Conservation (phyloP, 2,329 filamentous ascomycete species). For the Botrytis sinoallii region DNA sequence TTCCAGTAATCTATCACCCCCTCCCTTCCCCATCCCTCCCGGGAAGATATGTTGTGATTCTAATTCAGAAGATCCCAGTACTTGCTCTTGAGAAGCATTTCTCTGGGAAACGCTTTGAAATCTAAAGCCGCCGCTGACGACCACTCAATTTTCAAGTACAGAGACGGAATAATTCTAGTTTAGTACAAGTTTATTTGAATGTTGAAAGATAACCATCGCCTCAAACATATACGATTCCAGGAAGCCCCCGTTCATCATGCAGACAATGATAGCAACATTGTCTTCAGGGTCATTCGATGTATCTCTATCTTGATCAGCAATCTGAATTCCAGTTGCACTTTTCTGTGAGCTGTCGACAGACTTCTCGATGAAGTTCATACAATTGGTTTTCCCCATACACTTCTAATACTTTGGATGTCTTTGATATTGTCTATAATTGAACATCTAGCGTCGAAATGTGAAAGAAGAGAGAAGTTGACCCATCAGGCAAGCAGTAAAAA, state of each 20-base stretch:
- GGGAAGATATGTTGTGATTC: background rate
- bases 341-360: background rate
- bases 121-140: background rate
- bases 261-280: background rate
- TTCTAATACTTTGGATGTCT: background rate
- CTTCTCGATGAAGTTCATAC: background rate
- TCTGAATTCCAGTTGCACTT: background rate
- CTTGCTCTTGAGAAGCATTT: background rate
- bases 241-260: background rate
- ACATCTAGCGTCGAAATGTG: background rate
- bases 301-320: background rate
- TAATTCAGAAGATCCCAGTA: background rate
- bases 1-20: background rate
- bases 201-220: background rate
- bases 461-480: background rate
- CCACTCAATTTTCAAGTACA: background rate
- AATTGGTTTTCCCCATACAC: background rate
- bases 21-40: background rate
- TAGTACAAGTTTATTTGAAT: background rate
- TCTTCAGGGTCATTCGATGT: background rate
- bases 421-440: background rate
- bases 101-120: background rate
- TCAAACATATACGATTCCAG: background rate
- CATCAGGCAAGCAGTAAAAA: background rate
- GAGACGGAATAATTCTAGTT: background rate